Percentiles rank a stretch among this genome's conserved stretches.
phyloP scores from a whole-genome alignment of 306 rosid genomes.

The Cicer yamashitae region DNA sequence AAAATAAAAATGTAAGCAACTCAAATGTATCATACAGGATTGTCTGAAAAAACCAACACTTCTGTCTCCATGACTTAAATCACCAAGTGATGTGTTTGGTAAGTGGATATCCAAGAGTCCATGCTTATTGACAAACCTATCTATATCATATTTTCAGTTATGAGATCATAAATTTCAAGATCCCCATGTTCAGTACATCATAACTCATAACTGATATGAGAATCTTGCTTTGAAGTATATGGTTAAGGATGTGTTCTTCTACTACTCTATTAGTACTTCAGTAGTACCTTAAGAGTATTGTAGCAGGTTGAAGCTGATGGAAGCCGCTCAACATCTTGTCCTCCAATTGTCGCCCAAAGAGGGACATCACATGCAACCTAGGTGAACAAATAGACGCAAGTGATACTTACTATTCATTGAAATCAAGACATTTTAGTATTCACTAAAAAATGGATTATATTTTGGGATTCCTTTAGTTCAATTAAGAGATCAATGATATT shows the following conservation, averaged over 20 bases:
- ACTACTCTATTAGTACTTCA: slow-evolving; percentile 28
- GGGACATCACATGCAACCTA: slow-evolving; percentile 91
- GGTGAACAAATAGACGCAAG: slow-evolving; percentile 37
- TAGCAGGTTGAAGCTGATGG: slow-evolving; percentile 99
- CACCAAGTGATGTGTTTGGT: slow-evolving; percentile 6
- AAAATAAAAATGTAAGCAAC: slow-evolving; percentile 37
- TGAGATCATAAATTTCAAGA: slow-evolving; percentile 28
- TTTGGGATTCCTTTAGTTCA: slow-evolving; percentile 11
- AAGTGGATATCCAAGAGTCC: slow-evolving; percentile 23
- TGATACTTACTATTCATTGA: background rate
- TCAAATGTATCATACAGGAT: slow-evolving; percentile 34
- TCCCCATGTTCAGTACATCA: background rate
- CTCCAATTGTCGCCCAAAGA: slow-evolving; percentile 89
- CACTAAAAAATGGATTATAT: slow-evolving; percentile 22
- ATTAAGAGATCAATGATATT: slow-evolving; percentile 18
- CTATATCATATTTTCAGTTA: slow-evolving; percentile 24
- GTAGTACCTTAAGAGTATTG: slow-evolving; percentile 87
- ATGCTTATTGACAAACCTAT: slow-evolving; percentile 10
- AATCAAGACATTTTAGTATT: slow-evolving; percentile 25
- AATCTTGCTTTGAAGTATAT: slow-evolving; percentile 26
- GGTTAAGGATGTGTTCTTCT: slow-evolving; percentile 30
- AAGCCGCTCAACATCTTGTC: slow-evolving; percentile 97
- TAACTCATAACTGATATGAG: slow-evolving; percentile 29
- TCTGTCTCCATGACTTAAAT: slow-evolving; percentile 28
- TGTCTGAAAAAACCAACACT: slow-evolving; percentile 12